These are phyloP conservation scores for Tremella mesenterica DNA, from an alignment of 768 basidiomycete genomes.

Conservation along the genomic window DNA sequence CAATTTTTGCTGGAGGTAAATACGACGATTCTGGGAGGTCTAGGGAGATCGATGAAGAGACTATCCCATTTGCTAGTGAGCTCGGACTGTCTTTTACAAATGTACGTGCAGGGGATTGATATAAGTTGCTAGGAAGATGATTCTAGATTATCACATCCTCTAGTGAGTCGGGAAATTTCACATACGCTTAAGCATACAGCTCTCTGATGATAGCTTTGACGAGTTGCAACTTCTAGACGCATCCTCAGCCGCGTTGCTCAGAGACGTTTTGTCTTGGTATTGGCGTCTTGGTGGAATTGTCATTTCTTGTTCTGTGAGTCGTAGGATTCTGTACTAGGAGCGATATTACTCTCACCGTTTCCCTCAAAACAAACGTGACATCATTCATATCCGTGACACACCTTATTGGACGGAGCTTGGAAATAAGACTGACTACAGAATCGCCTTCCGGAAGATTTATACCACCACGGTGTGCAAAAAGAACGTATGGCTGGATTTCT, in stretches of 20 bases:
- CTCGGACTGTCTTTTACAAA: neutral
- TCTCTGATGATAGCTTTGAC: slow-evolving; percentile 47
- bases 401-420: neutral
- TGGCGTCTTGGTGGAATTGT: slow-evolving; percentile 59
- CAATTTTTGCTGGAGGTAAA: slow-evolving; percentile 42
- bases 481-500: slow-evolving; percentile 56
- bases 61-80: slow-evolving; percentile 42
- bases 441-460: slow-evolving; percentile 53
- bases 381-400: no score
- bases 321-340: neutral
- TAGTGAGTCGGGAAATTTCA: slow-evolving; percentile 22
- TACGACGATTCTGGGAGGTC: slow-evolving; percentile 38
- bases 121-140: slow-evolving; percentile 41
- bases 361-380: no score
- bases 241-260: slow-evolving; percentile 49
- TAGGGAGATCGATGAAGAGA: slow-evolving; percentile 41
- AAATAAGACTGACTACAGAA: slow-evolving; percentile 49
- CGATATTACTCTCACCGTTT: slow-evolving; percentile 1
- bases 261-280: slow-evolving; percentile 54
- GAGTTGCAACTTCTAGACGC: slow-evolving; percentile 58
- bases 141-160: slow-evolving; percentile 38
- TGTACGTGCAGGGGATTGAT: no score
- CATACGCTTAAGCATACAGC: slow-evolving; percentile 16
- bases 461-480: slow-evolving; percentile 54
- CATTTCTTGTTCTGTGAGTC: slow-evolving; percentile 42